Evolutionary conservation across 495 filamentous ascomycete species (phyloP), one percentile per base, ranked within the genome.

Genomic region (Xylaria palmicola): DNA sequence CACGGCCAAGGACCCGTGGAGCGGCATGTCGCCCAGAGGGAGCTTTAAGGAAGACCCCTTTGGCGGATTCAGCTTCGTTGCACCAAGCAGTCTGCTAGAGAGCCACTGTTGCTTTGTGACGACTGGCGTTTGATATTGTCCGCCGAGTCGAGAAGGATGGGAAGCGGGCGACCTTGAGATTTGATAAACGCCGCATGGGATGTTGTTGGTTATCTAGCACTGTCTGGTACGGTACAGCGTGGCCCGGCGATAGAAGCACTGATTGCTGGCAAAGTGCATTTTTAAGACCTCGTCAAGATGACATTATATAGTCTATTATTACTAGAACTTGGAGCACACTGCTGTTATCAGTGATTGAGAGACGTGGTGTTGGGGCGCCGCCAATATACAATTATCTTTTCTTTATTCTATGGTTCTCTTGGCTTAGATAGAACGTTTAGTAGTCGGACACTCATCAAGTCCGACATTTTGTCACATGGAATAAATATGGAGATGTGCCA

Each of bases 61-160:
- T 77, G 92, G 93, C 15, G 94, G 95, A 2, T 98, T 98, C 72
- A 96, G 91, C 75, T 98, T 90, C 73, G 93, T 97, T 59, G 95
- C 92, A 20, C 90, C 90, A 52, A 88, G 82, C 69, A 96, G 93
- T 68, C 72, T 98, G 71, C 80, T 98, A 52, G 90, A 91, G 68
- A 79, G 82, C 41, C 70, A 75, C 56, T 75, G 70, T 4, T 75
- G 70, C 4, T 75, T 71, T 51, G 45, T 68, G 51, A 56, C 65
- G 29, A 39, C 30, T 13, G 32, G 36, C 7, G 39, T 12, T 1
- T 53, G 24, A 51, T 34, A 44, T 24, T 12, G n/a, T 19, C n/a
- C 15, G 48, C 5, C 41, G 45, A 26, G 39, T 17, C n/a, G 17
- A n/a, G 3, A 15, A 29, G 17, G 2, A 7, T 29, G 9, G 13